phyloP scores from a whole-genome alignment of 768 basidiomycete genomes.

The Wakefieldia striispora region DNA sequence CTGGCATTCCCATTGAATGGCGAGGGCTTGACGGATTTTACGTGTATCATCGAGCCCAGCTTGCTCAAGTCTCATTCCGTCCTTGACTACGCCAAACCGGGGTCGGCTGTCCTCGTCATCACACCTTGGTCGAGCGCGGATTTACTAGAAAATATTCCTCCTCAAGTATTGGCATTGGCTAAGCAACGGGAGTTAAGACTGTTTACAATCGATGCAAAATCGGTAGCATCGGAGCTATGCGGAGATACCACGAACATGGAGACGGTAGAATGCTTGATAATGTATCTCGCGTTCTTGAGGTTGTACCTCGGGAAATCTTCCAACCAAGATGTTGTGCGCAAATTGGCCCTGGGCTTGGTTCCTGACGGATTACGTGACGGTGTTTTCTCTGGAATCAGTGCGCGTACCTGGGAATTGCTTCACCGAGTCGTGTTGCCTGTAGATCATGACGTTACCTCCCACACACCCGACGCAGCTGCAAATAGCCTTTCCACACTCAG shows the following conservation, averaged over 20 bases:
- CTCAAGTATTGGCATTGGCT: conserved; percentile 41
- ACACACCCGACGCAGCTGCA: conserved; percentile 20
- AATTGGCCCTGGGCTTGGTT: conserved; percentile 47
- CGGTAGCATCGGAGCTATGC: conserved; percentile 39
- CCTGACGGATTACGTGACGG: conserved; percentile 44
- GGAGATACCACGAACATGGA: conserved; percentile 36
- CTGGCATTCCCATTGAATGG: conserved; percentile 56
- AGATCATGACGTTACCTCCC: conserved; percentile 9
- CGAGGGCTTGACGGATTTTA: conserved; percentile 59
- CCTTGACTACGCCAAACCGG: conserved; percentile 60
- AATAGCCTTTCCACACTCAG: conserved; percentile 40
- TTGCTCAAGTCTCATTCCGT: conserved; percentile 79
- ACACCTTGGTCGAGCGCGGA: conserved; percentile 78
- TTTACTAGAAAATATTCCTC: conserved; percentile 62
- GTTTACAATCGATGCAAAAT: conserved; percentile 58
- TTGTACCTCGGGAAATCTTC: conserved; percentile 75
- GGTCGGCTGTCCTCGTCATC: conserved; percentile 69
- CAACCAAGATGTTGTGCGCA: conserved; percentile 48
- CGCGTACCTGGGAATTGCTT: conserved; percentile 65
- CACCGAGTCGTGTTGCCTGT: conserved; percentile 49
- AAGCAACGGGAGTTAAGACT: conserved; percentile 52
- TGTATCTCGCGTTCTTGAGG: conserved; percentile 79
- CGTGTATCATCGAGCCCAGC: conserved; percentile 70
- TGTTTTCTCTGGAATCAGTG: conserved; percentile 49
- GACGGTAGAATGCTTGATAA: conserved; percentile 53